Evolutionary conservation across 2,329 filamentous ascomycete species (phyloP).

Genomic region (Ophiocordyceps polyrhachis-furcata): DNA sequence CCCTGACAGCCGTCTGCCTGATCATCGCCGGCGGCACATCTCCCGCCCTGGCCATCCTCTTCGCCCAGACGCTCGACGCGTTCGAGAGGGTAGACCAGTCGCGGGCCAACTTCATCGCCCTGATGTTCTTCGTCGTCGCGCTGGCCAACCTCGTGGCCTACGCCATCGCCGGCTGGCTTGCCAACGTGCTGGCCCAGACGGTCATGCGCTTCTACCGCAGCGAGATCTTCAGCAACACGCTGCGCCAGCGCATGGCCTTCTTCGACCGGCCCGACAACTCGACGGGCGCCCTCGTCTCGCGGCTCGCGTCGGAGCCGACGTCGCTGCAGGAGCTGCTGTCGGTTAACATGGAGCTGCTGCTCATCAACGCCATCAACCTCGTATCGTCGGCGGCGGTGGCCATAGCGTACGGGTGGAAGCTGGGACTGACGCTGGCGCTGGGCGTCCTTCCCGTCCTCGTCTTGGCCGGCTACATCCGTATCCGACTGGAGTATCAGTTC

Average conservation of each 20-base stretch:
- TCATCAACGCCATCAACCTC: conserved; percentile 26
- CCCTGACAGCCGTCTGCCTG: conserved; percentile 7
- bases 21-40: conserved; percentile 16
- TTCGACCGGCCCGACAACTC: conserved; percentile 20
- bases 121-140: conserved; percentile 38
- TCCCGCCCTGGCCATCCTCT: conserved; percentile 21
- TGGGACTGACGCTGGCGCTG: conserved; percentile 27
- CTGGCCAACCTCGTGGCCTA: conserved; percentile 26
- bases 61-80: conserved; percentile 19
- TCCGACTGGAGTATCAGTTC: conserved; percentile 27
- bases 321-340: conserved; percentile 31
- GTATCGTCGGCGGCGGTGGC: conserved; percentile 25
- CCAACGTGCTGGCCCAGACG: conserved; percentile 18
- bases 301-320: conserved; percentile 20
- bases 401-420: conserved; percentile 28
- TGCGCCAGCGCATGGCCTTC: conserved; percentile 34
- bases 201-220: conserved; percentile 16
- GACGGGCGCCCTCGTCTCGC: conserved; percentile 19
- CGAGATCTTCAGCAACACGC: conserved; percentile 29
- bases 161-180: conserved; percentile 15
- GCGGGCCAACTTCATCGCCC: conserved; percentile 30
- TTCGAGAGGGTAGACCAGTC: conserved; percentile 14
- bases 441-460: conserved; percentile 26
- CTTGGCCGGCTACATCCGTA: conserved; percentile 25
- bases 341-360: conserved; percentile 26